phyloP scores from a whole-genome alignment of 495 filamentous ascomycete species.

The Mycothermus thermophilus region DNA sequence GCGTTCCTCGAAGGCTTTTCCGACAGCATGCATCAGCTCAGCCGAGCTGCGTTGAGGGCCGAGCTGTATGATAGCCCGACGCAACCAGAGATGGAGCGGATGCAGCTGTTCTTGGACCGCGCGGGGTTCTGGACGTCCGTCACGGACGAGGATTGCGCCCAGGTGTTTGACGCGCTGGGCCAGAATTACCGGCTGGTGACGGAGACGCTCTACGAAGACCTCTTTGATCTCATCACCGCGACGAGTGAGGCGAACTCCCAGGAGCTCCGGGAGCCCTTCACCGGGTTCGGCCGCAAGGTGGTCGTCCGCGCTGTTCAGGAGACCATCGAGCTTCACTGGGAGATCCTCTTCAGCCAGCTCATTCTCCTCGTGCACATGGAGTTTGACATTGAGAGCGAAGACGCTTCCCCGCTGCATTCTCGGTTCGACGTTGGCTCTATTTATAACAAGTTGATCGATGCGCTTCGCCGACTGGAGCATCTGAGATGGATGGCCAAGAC shows the following conservation, averaged over 20 bases:
- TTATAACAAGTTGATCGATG: slow-evolving; percentile 50
- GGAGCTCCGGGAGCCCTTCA: slow-evolving; percentile 34
- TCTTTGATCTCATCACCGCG: slow-evolving; percentile 27
- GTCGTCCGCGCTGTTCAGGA: slow-evolving; percentile 68
- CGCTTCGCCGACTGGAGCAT: slow-evolving; percentile 61
- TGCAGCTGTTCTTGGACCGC: slow-evolving; percentile 57
- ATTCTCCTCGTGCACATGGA: slow-evolving; percentile 74
- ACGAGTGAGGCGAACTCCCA: slow-evolving; percentile 27
- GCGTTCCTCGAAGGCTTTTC: slow-evolving; percentile 48
- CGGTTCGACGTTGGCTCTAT: slow-evolving; percentile 53
- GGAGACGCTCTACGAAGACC: slow-evolving; percentile 38
- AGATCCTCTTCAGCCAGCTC: slow-evolving; percentile 65
- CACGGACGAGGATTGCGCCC: slow-evolving; percentile 50
- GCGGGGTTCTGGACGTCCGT: slow-evolving; percentile 59
- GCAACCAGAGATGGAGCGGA: slow-evolving; percentile 50
- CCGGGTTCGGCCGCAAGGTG: slow-evolving; percentile 56
- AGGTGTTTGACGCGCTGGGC: slow-evolving; percentile 41
- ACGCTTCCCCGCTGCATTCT: slow-evolving; percentile 40
- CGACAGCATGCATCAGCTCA: slow-evolving; percentile 45
- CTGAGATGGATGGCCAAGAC: slow-evolving; percentile 66
- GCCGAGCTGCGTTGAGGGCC: slow-evolving; percentile 42
- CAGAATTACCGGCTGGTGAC: slow-evolving; percentile 40
- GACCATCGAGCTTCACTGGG: slow-evolving; percentile 50
- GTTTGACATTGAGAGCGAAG: slow-evolving; percentile 55
- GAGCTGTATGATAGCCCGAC: slow-evolving; percentile 60